phyloP scores from a whole-genome alignment of 352 stramenopile genomes.

The Halophytophthora polymorphica region DNA sequence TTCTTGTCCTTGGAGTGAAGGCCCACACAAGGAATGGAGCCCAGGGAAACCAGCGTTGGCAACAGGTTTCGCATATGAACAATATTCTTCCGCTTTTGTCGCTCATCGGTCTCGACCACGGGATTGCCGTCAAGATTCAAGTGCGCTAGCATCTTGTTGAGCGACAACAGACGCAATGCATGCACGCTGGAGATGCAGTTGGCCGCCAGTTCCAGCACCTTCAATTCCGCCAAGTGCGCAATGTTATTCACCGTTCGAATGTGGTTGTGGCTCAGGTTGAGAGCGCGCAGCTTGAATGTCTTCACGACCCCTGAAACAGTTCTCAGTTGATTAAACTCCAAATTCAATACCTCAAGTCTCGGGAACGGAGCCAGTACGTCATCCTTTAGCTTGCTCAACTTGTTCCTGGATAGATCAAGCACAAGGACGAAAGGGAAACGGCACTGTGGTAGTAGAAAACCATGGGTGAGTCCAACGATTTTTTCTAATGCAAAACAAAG shows the following conservation, averaged over 20 bases:
- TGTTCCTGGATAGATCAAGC: slow-evolving; percentile 66
- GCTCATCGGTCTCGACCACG: slow-evolving; percentile 60
- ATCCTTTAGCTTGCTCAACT: slow-evolving; percentile 50
- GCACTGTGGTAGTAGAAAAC: slow-evolving; percentile 29
- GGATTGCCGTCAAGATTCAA: slow-evolving; percentile 77
- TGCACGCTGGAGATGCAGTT: slow-evolving; percentile 52
- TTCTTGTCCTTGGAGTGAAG: slow-evolving; percentile 60
- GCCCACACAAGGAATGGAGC: slow-evolving; percentile 44
- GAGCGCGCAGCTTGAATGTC: slow-evolving; percentile 53
- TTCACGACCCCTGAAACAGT: slow-evolving; percentile 52
- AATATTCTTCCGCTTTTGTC: slow-evolving; percentile 62
- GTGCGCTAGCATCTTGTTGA: slow-evolving; percentile 70
- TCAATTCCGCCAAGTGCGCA: slow-evolving; percentile 57
- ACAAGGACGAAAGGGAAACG: slow-evolving; percentile 50
- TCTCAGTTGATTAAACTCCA: slow-evolving; percentile 58
- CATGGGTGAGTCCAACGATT: slow-evolving; percentile 1
- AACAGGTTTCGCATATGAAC: slow-evolving; percentile 81
- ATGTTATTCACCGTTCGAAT: slow-evolving; percentile 72
- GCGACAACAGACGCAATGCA: slow-evolving; percentile 59
- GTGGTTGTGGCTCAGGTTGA: slow-evolving; percentile 55
- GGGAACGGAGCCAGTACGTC: slow-evolving; percentile 50
- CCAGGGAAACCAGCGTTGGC: slow-evolving; percentile 55
- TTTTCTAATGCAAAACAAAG: background rate
- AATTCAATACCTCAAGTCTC: slow-evolving; percentile 61
- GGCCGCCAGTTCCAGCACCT: slow-evolving; percentile 48